These are phyloP conservation scores for Rauvolfia tetraphylla DNA, from an alignment of 257 asterid species.

Conservation along the genomic window DNA sequence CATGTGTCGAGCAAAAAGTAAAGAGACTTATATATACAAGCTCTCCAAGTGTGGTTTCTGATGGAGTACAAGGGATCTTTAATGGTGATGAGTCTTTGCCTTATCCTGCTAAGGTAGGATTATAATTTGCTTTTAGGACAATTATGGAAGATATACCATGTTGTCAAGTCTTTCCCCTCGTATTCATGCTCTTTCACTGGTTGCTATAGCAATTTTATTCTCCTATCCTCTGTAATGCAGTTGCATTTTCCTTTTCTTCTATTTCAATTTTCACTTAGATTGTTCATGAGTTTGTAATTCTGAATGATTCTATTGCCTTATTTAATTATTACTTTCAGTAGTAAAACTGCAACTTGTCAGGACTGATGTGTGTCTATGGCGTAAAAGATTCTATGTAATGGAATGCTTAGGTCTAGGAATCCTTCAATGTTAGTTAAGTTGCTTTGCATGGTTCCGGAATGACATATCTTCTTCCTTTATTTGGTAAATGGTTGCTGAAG, in stretches of 20 bases:
- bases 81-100: conserved; percentile 76
- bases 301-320: neutral
- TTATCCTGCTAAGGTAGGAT: conserved; percentile 75
- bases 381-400: neutral
- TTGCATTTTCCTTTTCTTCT: neutral
- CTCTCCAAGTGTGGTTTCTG: conserved; percentile 94
- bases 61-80: conserved; percentile 75
- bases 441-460: neutral
- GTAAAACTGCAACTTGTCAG: neutral
- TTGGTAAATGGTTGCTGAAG: conserved; percentile 1
- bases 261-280: neutral
- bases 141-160: neutral
- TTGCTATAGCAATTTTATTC: neutral
- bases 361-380: neutral
- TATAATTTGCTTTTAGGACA: neutral
- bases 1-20: conserved; percentile 73
- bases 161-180: neutral
- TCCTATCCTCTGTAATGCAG: neutral
- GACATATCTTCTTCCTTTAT: neutral
- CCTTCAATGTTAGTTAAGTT: neutral
- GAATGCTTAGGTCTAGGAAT: neutral
- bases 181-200: neutral
- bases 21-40: conserved; percentile 87
- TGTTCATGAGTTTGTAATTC: neutral
- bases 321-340: neutral